Base-by-base conservation (phyloP, 495 filamentous ascomycete species). In the Hyaloscypha hepaticicola region DNA sequence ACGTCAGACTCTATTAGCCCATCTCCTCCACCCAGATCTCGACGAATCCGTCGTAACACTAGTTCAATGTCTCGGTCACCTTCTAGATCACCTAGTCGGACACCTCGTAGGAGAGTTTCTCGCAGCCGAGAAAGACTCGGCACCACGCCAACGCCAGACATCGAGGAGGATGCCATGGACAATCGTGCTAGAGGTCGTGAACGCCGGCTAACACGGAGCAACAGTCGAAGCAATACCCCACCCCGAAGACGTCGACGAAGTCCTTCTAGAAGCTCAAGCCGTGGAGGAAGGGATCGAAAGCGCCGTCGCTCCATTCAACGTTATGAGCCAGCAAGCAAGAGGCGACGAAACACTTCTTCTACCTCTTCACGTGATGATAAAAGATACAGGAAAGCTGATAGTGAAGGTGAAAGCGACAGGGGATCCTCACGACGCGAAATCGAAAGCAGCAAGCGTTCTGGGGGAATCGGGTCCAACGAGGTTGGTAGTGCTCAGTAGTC, bases 341-440 rank as follows among this genome's bases (percentile, higher is more conserved):
- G 71, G 72, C 73, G 71, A 71, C 66, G 66, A 56, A 70, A 72
- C 51, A 63, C 70, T 60, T 76, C 74, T 60, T 72, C 75, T 21
- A 69, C 70, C 64, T 73, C 73, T 60, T 72, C 70, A 65, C 64
- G 64, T 53, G 62, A 72, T 73, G 60, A 66, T 57, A 64, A 50
- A 63, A 66, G 68, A 66, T 24, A 68, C 25, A 64, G 34, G 45
- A 67, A 60, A 70, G 83, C 87, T 90, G 88, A 90, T 87, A 80
- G 77, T 73, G 80, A 76, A 77, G 79, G 79, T 79, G 80, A 82
- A 79, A 74, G 64, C 49, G 69, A 80, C 72, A 83, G 76, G 79
- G 73, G 76, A 61, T 66, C 70, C 3, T 70, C 72, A 62, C 21
- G 25, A 34, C 64, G 25, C 31, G 58, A 67, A 19, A 60, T 41